These are phyloP conservation scores for Boletales sp. DNA, from an alignment of 768 basidiomycete species.

Conservation along the genomic window DNA sequence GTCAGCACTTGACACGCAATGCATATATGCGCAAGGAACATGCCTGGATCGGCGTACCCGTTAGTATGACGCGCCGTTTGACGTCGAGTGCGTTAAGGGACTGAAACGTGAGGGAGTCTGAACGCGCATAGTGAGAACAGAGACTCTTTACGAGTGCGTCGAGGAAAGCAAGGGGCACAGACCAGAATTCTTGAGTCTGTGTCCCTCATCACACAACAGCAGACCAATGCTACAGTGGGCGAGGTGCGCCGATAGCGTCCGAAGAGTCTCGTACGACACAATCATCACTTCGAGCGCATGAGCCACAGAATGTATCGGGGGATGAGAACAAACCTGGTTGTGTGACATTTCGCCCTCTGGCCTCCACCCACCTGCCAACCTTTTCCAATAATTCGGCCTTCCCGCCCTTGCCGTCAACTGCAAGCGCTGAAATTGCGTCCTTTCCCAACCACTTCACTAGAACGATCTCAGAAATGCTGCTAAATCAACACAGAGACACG, in stretches of 20 bases:
- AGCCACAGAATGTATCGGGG: background rate
- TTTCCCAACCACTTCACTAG: slow-evolving; percentile 94
- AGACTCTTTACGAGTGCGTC: background rate
- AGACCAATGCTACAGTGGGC: slow-evolving; percentile 82
- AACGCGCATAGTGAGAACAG: background rate
- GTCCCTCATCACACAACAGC: slow-evolving; percentile 95
- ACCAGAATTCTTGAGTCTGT: slow-evolving; percentile 96
- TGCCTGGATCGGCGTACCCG: slow-evolving; percentile 91
- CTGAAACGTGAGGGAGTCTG: slow-evolving; percentile 86
- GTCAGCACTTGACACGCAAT: background rate
- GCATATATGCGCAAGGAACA: slow-evolving; percentile 1
- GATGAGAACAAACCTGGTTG: slow-evolving; percentile 65
- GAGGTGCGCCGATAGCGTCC: slow-evolving; percentile 73
- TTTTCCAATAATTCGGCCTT: slow-evolving; percentile 76
- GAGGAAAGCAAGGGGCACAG: slow-evolving; percentile 16
- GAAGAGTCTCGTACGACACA: slow-evolving; percentile 94
- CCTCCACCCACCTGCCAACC: slow-evolving; percentile 87
- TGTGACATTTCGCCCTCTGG: slow-evolving; percentile 83
- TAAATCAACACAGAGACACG: background rate
- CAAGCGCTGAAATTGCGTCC: slow-evolving; percentile 75
- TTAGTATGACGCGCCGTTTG: slow-evolving; percentile 86
- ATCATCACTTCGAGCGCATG: slow-evolving; percentile 74
- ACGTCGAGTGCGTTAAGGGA: slow-evolving; percentile 81
- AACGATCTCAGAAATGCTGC: background rate
- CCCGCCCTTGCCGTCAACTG: slow-evolving; percentile 89